A percentile compares a stretch with the other conserved stretches of the same genome.
These are phyloP conservation scores for Chalciporus pseudorubinellus DNA, from an alignment of 768 basidiomycete species.

Conservation along the genomic window DNA sequence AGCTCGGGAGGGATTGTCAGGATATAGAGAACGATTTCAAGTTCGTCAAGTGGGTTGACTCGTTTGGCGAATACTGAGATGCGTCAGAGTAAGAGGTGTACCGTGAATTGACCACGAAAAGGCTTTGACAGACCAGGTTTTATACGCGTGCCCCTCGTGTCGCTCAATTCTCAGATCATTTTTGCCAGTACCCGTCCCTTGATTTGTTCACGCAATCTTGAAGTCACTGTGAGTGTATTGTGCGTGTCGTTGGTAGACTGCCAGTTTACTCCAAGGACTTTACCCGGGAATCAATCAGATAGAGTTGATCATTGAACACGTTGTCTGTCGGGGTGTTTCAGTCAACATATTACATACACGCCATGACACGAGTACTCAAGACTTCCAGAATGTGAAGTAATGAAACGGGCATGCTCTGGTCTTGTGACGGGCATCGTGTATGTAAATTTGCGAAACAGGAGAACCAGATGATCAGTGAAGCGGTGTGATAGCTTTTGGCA, in stretches of 20 bases:
- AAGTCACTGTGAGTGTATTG: constrained; percentile 1
- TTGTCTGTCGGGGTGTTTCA: constrained; percentile 1
- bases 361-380: background rate
- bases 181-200: background rate
- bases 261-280: background rate
- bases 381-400: background rate
- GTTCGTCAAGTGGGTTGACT: background rate
- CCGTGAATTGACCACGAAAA: background rate
- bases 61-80: background rate
- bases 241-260: constrained; percentile 2
- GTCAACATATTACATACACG: background rate
- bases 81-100: background rate
- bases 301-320: constrained; percentile 9
- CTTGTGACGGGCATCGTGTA: background rate
- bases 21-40: background rate
- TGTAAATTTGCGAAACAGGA: background rate
- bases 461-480: background rate
- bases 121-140: constrained; percentile 1
- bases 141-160: constrained; percentile 13
- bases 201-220: background rate
- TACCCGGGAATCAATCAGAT: background rate
- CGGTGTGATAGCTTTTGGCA: no score
- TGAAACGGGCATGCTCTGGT: background rate
- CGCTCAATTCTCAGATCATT: background rate
- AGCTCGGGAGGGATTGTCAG: background rate